phyloP scores from a whole-genome alignment of 2,329 filamentous ascomycete genomes.

The Colletotrichum sp. region DNA sequence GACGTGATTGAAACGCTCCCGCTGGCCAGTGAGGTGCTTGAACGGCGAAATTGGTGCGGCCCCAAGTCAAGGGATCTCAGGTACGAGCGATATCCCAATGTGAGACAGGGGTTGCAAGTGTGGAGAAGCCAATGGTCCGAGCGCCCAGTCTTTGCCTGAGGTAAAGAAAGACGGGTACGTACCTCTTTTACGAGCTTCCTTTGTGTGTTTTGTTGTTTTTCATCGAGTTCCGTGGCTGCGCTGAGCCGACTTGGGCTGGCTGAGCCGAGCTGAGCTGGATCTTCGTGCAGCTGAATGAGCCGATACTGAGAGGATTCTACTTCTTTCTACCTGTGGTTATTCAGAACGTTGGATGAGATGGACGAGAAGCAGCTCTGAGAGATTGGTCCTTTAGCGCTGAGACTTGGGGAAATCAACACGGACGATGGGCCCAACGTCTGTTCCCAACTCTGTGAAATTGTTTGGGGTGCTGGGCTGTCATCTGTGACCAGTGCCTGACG shows the following conservation, averaged over 20 bases:
- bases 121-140: slow-evolving; percentile 1
- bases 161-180: neutral
- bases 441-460: neutral
- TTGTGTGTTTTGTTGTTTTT: neutral
- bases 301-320: neutral
- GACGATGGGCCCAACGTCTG: neutral
- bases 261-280: neutral
- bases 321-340: too few species aligned
- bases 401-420: neutral
- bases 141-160: neutral
- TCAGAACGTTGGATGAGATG: neutral
- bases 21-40: slow-evolving; percentile 13
- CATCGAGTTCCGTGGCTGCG: neutral
- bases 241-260: neutral
- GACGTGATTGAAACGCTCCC: slow-evolving; percentile 17
- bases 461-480: neutral
- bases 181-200: neutral
- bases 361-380: neutral
- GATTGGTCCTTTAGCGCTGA: neutral
- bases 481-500: neutral
- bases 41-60: slow-evolving; percentile 4
- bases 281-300: neutral
- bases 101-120: slow-evolving; percentile 13
- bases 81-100: neutral
- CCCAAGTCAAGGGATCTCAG: slow-evolving; percentile 1